Conservation (phyloP, 2,329 filamentous ascomycete species). For the Davidsoniella virescens region DNA sequence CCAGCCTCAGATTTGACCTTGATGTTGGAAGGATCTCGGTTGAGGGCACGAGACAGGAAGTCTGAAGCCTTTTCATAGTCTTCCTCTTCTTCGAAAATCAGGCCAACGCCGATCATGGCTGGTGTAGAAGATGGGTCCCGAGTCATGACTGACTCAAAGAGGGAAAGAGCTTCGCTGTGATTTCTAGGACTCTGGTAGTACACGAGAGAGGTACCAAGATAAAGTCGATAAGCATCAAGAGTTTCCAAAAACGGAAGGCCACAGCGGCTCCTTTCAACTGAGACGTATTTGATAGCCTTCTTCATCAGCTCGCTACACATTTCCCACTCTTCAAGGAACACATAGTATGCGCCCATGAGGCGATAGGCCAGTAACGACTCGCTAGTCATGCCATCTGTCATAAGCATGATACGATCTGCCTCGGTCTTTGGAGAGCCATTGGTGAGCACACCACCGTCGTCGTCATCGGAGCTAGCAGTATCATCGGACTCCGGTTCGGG, state of each 20-base stretch:
- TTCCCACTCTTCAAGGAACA: constrained; percentile 72
- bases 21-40: constrained; percentile 57
- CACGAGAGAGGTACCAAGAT: constrained; percentile 74
- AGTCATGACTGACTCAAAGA: constrained; percentile 69
- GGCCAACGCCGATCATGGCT: constrained; percentile 74
- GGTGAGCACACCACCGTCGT: constrained; percentile 38
- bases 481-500: constrained; percentile 25
- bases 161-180: constrained; percentile 69
- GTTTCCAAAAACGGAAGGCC: constrained; percentile 55
- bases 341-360: constrained; percentile 68
- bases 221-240: constrained; percentile 57
- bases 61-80: constrained; percentile 69
- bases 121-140: constrained; percentile 61
- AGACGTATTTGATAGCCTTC: constrained; percentile 48
- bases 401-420: constrained; percentile 66
- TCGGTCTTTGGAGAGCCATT: constrained; percentile 45
- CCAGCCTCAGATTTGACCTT: constrained; percentile 73
- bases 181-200: constrained; percentile 81
- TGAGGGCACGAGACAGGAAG: constrained; percentile 61
- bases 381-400: constrained; percentile 55
- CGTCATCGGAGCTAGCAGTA: constrained; percentile 34
- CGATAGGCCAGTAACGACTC: constrained; percentile 71
- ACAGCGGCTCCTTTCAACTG: constrained; percentile 45
- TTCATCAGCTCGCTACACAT: constrained; percentile 64
- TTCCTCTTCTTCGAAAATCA: constrained; percentile 87